Evolutionary conservation across 2,329 filamentous ascomycete species (phyloP).

Genomic region (Trichoderma citrinoviride): DNA sequence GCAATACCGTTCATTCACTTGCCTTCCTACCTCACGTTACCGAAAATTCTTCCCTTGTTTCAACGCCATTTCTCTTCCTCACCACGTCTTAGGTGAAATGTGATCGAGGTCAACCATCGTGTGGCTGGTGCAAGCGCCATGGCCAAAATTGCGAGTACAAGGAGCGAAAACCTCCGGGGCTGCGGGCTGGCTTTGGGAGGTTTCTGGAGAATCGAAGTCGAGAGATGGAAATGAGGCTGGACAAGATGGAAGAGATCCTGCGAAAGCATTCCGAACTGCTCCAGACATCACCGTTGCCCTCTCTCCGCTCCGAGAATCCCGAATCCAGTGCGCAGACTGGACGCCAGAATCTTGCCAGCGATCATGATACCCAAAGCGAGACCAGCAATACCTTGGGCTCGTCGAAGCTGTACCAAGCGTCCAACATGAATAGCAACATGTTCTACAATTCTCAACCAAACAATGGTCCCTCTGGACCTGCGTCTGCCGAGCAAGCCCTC

Average conservation of each 20-base stretch:
- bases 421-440: constrained; percentile 54
- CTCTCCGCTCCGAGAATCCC: constrained; percentile 34
- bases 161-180: constrained; percentile 64
- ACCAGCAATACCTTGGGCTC: constrained; percentile 47
- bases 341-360: constrained; percentile 51
- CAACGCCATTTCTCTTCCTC: constrained; percentile 18
- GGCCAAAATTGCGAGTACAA: constrained; percentile 64
- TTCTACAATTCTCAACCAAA: constrained; percentile 32
- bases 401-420: constrained; percentile 49
- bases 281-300: constrained; percentile 48
- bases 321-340: constrained; percentile 48
- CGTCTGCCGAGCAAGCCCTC: not conserved
- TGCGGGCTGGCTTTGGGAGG: constrained; percentile 66
- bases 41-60: not conserved
- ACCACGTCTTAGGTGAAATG: constrained; percentile 60
- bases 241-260: constrained; percentile 65
- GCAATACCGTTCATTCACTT: constrained; percentile 22
- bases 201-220: constrained; percentile 64
- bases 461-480: not conserved
- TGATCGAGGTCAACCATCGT: constrained; percentile 71
- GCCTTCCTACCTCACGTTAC: not conserved
- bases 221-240: constrained; percentile 39
- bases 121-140: constrained; percentile 66
- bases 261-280: constrained; percentile 65
- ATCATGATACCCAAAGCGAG: constrained; percentile 56